Conservation (phyloP, 805 yeast species). For the Citeromyces nyonsensis region DNA sequence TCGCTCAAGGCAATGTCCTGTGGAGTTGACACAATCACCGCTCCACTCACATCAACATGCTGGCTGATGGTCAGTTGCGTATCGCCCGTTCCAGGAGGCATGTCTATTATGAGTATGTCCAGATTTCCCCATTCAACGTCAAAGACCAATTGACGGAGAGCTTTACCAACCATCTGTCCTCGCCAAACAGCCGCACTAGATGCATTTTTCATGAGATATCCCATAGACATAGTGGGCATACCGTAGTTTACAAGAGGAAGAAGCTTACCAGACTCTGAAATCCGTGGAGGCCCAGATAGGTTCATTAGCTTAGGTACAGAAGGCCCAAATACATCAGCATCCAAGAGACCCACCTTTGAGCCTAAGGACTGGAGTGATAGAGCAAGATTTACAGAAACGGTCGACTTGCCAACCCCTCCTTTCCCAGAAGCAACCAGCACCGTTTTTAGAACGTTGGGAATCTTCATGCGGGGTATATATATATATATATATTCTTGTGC, state of each 20-base stretch:
- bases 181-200: slow-evolving; percentile 72
- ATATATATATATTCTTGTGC: too few species aligned
- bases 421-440: slow-evolving; percentile 62
- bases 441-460: slow-evolving; percentile 47
- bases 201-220: slow-evolving; percentile 52
- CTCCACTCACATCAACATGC: slow-evolving; percentile 61
- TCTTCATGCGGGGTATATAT: slow-evolving; percentile 8
- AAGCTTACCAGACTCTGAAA: slow-evolving; percentile 33
- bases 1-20: slow-evolving; percentile 76
- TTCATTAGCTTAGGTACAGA: slow-evolving; percentile 61
- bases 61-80: slow-evolving; percentile 75
- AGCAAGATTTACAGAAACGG: slow-evolving; percentile 59
- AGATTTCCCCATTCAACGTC: slow-evolving; percentile 64
- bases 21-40: slow-evolving; percentile 73
- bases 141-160: slow-evolving; percentile 67
- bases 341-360: slow-evolving; percentile 51
- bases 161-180: slow-evolving; percentile 79
- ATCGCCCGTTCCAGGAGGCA: slow-evolving; percentile 93
- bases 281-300: slow-evolving; percentile 55
- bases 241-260: slow-evolving; percentile 65
- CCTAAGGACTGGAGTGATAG: slow-evolving; percentile 38
- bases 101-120: slow-evolving; percentile 60
- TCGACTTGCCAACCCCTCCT: slow-evolving; percentile 76
- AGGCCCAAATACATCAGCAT: slow-evolving; percentile 79
- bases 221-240: slow-evolving; percentile 80